Evolutionary conservation across 306 rosid genomes (phyloP).

Genomic region (Vigna unguiculata): DNA sequence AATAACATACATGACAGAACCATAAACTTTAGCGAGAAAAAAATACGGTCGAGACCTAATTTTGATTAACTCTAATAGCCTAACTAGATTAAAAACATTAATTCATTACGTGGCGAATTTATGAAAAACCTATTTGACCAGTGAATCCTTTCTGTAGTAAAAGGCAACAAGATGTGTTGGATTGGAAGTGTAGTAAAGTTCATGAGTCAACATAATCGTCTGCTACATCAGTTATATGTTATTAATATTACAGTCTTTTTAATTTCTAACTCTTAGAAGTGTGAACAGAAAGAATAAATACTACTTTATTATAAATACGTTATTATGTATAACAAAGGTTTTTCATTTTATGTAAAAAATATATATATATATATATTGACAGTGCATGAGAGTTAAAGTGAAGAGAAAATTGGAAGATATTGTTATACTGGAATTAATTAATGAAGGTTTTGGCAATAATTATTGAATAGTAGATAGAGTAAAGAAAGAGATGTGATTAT

Average conservation of each 20-base stretch:
- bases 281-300: background rate
- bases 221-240: background rate
- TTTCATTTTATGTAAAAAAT: too few relatives aligned
- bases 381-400: background rate
- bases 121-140: background rate
- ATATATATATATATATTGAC: background rate
- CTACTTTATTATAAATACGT: too few relatives aligned
- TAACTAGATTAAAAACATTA: background rate
- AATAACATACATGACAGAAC: background rate
- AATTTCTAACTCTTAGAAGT: background rate
- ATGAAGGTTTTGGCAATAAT: background rate
- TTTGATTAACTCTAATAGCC: background rate
- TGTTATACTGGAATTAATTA: background rate
- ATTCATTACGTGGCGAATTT: background rate
- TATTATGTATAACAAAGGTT: too few relatives aligned
- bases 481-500: conserved; percentile 13
- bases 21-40: background rate
- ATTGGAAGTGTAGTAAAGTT: background rate
- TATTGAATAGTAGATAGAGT: conserved; percentile 17
- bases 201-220: background rate
- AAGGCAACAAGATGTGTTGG: background rate
- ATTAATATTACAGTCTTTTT: background rate
- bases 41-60: background rate
- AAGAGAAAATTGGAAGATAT: background rate
- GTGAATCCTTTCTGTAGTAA: background rate